Evolutionary conservation across 768 basidiomycete species (phyloP), one percentile per base, ranked within the genome.

Genomic region (Lentinula detonsa): DNA sequence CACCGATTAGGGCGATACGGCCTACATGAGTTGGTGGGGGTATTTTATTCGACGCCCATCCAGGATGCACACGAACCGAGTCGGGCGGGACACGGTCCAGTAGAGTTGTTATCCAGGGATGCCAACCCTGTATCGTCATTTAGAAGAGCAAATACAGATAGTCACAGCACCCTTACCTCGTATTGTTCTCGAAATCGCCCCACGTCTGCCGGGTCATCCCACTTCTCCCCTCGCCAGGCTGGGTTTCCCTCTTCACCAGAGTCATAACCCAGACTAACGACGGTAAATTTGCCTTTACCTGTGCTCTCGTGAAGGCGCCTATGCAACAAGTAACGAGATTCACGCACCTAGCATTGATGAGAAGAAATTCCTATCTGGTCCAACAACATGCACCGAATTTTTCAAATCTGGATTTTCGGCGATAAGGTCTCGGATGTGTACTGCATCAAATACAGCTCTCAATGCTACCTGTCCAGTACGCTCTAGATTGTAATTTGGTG

Each of bases 321-420:
- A 28, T 28, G 34, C 6, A 39, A 7, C 6, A 21, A 39, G 21
- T 6, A 15, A 15, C 5, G 10, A 34, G 13, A 16, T 11, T 16
- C 15, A 34, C 52, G 6, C 52, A 54, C 52, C 52, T 13, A 56
- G 18, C 55, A 56, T 56, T 9, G 55, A 56, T 21, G 39, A 56
- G n/a, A 56, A 56, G 23, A 56, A 43, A 56, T 56, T 56, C 40
- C 23, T 56, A 56, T 56, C 55, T 13, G 37, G 39, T 31, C 55
- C 55, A 7, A 43, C 40, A 7, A 56, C 39, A 56, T 56, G 55
- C 23, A 56, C 55, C 40, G 55, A 56, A 23, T 56, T 56, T 16
- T 21, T 9, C 23, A 56, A 3, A 2, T 56, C 55, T 28, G 55
- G 37, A 54, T 56, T 43, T 7, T 43, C n/a, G 23, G 3, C 13